These are phyloP conservation scores for Cercospora nicotianae DNA, from an alignment of 2,329 filamentous ascomycete genomes.

Conservation along the genomic window DNA sequence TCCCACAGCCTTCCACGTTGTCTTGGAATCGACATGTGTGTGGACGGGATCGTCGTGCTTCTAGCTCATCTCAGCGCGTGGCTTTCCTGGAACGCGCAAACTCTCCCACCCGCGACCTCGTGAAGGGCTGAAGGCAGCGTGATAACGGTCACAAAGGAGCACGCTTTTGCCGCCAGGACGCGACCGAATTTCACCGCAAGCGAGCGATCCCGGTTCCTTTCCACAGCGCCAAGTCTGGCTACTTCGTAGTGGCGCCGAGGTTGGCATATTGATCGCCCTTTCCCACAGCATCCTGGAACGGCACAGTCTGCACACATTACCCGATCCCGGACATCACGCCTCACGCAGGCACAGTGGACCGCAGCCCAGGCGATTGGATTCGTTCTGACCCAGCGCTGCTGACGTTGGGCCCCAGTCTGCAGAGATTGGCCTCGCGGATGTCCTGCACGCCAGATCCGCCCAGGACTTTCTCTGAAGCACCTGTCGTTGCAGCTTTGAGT, in stretches of 20 bases:
- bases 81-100: constrained; percentile 10
- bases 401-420: constrained; percentile 1
- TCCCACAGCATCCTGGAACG: neutral
- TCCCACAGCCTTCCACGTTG: constrained; percentile 13
- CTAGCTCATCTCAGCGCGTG: constrained; percentile 1
- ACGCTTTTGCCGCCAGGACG: constrained; percentile 6
- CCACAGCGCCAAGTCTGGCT: neutral
- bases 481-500: neutral
- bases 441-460: constrained; percentile 1
- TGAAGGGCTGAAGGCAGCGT: neutral
- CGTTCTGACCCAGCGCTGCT: neutral
- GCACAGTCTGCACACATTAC: constrained; percentile 4
- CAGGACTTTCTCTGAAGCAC: neutral
- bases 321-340: constrained; percentile 4
- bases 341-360: constrained; percentile 15
- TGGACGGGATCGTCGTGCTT: constrained; percentile 9
- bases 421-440: constrained; percentile 5
- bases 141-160: neutral
- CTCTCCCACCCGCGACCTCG: neutral
- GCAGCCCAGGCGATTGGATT: constrained; percentile 14
- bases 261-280: constrained; percentile 3
- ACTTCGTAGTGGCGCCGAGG: constrained; percentile 4
- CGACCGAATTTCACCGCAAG: constrained; percentile 1
- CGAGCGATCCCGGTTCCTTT: neutral
- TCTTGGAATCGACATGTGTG: constrained; percentile 7